Base-by-base conservation (phyloP, 2,329 filamentous ascomycete genomes). In the Arthroderma sp. region DNA sequence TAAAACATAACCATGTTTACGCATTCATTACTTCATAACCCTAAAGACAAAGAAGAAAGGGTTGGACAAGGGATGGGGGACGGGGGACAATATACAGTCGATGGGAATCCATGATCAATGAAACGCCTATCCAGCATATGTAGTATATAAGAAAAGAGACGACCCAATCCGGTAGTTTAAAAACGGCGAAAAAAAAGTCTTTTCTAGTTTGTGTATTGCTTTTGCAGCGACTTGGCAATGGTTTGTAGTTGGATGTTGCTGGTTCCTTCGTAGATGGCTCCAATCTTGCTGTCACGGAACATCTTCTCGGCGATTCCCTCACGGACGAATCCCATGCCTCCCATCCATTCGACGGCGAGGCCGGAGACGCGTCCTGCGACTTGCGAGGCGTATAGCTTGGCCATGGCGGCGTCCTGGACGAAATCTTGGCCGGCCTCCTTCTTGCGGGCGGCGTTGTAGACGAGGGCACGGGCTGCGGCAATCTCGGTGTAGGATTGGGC, bases 361-460 rank as follows among this genome's bases (percentile, higher is more conserved):
- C 88, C 80, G 45, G 82, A 83, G 15, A 98, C 89, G 44, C 78
- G 80, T 15, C 85, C 84, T 0, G 91, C 91, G 30, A 98, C 86
- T 68, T 98, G 91, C 4, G 85, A 91, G 2, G 91, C 80, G 62
- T 84, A 94, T 45, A 98, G 74, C 73, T 98, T 98, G 44, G 91
- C 91, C 91, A 98, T 98, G 55, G 91, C 91, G 6, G 91, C 91
- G 59, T 98, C 91, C 62, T 77, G 78, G 56, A 96, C 88, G 60
- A 98, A 98, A 62, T 94, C 81, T 68, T 94, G 80, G 39, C 91
- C 91, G 0, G 87, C 85, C 68, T 98, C 91, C 83, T 96, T 98
- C 77, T 94, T 95, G 58, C 91, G 80, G 1, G 91, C 83, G 3
- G 91, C 91, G 59, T 96, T 98, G 75, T 84, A 98, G 44, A 98